Base-by-base conservation (phyloP, 768 basidiomycete species). In the Amanita fuliginea region DNA sequence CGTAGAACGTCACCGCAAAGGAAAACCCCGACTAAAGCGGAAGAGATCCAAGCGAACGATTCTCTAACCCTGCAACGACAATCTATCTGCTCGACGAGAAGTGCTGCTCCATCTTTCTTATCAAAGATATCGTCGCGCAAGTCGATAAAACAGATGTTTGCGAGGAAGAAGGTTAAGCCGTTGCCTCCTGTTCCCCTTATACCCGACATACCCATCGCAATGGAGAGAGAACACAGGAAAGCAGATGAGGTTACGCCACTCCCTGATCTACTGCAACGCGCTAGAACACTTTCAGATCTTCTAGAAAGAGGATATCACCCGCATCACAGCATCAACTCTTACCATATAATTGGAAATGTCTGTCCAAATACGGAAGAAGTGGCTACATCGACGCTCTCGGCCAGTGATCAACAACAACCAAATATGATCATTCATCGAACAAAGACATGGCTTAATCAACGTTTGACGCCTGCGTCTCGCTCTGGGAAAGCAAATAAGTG, bases 131-230 rank as follows among this genome's bases (percentile, higher is more conserved):
- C 77, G 5, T 66, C 67, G 8, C 61, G 66, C 21, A 58, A 62
- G 26, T 73, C 71, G 6, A 51, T 72, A 33, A 59, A 60, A 32
- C 66, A 64, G 26, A 57, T 66, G 33, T 56, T 74, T 44, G 53
- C 61, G 28, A 71, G 75, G 74, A 65, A 69, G 51, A 72, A 61
- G 51, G 54, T 58, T 21, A 81, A 81, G 57, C 78, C 79, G 3
- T 62, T 83, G 13, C 80, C 81, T 6, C 80, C 78, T 1, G 68
- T 83, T 21, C 81, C 81, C 13, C 64, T 62, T 16, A 68, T 77
- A 11, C 72, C 77, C 2, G 61, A 72, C 42, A 70, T 73, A 16
- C 62, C 75, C 6, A 55, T 77, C 30, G 60, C 67, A 2, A 59
- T 59, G 10, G 74, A 75, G 52, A 62, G 59, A 47, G 69, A 68